Base-by-base conservation (phyloP, 164 flowering plant species). In the Pachysandra terminalis region DNA sequence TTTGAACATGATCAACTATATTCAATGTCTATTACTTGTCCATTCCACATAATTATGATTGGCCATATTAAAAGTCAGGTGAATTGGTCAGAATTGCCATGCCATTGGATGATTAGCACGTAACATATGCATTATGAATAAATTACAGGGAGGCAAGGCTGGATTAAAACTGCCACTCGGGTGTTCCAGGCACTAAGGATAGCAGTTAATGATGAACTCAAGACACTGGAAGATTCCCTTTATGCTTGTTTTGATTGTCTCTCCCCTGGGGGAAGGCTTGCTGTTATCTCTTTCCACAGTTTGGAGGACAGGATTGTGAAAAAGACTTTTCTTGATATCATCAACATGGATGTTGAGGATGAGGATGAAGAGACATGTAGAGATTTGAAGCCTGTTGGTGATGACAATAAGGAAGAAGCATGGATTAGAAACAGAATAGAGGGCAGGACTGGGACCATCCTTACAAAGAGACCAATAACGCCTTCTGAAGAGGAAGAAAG, bases 231-330 rank as follows among this genome's bases (percentile, higher is more conserved):
- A 66, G 82, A 82, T 71, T 75, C 99, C n/a, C 83, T 96, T 8
- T 59, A 78, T 74, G 77, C 84, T 62, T 84, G 87, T 73, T 96
- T 88, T 61, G 91, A 88, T 40, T 89, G 88, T 73, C 97, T 96
- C 65, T 84, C 92, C 17, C 81, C 86, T 52, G 92, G 96, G 6
- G 95, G 98, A 49, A 81, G 99, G 81, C 96, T 96, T 41, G 98
- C 97, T 14, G 95, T 93, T 65, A 90, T 96, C 64, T 87, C 98
- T 28, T 93, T 96, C 75, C 98, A 93, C 73, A 96, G 99, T 76
- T 79, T 96, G 80, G 99, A 96, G 78, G 99, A 96, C 84, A 88
- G 99, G 75, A 89, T 96, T 25, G 99, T 93, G 71, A 96, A 93
- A 72, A 88, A 90, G 70, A 82, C 98, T 9, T 96, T 96, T 80